Conservation (phyloP, 2,329 filamentous ascomycete genomes). For the Colletotrichum euphorbiae region DNA sequence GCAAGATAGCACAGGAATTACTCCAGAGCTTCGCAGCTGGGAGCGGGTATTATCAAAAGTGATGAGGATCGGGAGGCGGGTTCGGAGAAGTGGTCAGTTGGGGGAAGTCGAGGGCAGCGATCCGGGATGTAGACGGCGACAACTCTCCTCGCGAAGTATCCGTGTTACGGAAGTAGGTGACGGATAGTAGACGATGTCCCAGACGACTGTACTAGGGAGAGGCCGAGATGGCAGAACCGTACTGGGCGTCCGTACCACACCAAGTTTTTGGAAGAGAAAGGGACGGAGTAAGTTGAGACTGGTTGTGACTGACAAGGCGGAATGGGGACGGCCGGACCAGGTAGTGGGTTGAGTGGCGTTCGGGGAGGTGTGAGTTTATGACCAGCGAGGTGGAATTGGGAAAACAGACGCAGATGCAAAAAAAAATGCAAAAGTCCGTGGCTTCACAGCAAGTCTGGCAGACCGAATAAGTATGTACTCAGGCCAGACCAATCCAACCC, state of each 20-base stretch:
- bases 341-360: slow-evolving; percentile 37
- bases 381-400: slow-evolving; percentile 13
- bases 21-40: slow-evolving; percentile 4
- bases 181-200: neutral
- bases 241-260: slow-evolving; percentile 2
- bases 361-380: slow-evolving; percentile 26
- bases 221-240: slow-evolving; percentile 18
- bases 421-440: neutral
- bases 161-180: neutral
- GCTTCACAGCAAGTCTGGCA: slow-evolving; percentile 20
- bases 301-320: slow-evolving; percentile 17
- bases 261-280: slow-evolving; percentile 24
- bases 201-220: neutral
- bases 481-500: slow-evolving; percentile 9
- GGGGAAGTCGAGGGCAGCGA: neutral
- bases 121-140: slow-evolving; percentile 13
- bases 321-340: slow-evolving; percentile 21
- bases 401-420: slow-evolving; percentile 9
- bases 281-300: slow-evolving; percentile 8
- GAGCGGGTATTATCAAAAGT: neutral
- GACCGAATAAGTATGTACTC: too few species aligned
- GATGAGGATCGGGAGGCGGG: slow-evolving; percentile 6
- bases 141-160: slow-evolving; percentile 16
- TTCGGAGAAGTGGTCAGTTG: slow-evolving; percentile 1
- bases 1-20: neutral